These are phyloP conservation scores for Eucalyptus sp. DNA, from an alignment of 345 rosid genomes.

Conservation along the genomic window DNA sequence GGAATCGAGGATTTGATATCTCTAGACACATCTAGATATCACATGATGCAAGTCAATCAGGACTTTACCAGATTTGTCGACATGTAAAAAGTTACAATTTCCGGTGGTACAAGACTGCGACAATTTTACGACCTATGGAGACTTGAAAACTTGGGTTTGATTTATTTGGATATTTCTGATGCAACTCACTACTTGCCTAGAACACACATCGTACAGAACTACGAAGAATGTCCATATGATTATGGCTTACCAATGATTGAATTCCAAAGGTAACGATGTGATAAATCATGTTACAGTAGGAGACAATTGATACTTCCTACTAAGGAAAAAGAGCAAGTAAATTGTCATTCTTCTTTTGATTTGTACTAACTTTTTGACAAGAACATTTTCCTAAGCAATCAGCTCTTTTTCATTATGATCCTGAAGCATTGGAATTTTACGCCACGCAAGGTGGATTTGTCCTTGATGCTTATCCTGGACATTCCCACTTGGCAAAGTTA, in stretches of 20 bases:
- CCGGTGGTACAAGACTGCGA: neutral
- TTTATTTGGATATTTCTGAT: too few relatives aligned
- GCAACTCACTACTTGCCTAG: neutral
- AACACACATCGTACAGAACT: neutral
- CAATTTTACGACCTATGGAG: fast-evolving
- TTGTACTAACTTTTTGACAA: neutral
- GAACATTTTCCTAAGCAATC: neutral
- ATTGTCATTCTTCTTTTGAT: neutral
- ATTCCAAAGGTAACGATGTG: neutral
- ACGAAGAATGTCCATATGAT: neutral
- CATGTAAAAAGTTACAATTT: neutral
- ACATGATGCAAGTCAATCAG: neutral
- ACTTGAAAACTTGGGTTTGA: too few relatives aligned
- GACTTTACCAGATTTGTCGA: neutral
- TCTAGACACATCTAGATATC: neutral
- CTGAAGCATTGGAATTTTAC: neutral
- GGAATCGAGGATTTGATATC: neutral
- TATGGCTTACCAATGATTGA: neutral
- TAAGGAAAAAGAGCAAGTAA: neutral
- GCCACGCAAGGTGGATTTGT: neutral
- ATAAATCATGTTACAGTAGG: neutral
- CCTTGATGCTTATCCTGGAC: neutral
- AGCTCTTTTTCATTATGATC: neutral
- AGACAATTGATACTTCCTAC: neutral
- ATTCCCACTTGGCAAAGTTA: neutral